phyloP scores from a whole-genome alignment of 768 basidiomycete species.

The Paxillus rubicundulus region DNA sequence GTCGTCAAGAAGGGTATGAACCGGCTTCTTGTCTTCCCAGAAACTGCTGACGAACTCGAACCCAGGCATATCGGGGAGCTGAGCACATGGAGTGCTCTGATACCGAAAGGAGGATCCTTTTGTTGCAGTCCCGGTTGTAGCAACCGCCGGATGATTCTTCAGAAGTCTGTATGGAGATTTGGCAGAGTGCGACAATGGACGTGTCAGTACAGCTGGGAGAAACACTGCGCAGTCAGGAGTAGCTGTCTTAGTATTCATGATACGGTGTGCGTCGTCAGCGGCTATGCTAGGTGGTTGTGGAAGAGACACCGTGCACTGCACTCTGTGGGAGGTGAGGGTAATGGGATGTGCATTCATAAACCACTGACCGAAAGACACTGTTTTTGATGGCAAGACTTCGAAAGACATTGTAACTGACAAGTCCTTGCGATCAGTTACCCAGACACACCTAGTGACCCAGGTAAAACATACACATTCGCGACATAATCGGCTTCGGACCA shows the following conservation, averaged over 20 bases:
- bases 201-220: constrained; percentile 39
- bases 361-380: constrained; percentile 42
- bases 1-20: constrained; percentile 46
- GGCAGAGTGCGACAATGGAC: constrained; percentile 41
- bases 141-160: constrained; percentile 37
- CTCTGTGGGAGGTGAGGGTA: constrained; percentile 31
- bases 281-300: constrained; percentile 40
- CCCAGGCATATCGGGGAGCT: constrained; percentile 43
- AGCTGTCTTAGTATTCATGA: constrained; percentile 45
- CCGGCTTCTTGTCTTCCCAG: constrained; percentile 62
- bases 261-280: constrained; percentile 31
- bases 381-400: constrained; percentile 43
- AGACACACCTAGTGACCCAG: neutral
- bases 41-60: constrained; percentile 56
- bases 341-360: neutral
- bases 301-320: constrained; percentile 47
- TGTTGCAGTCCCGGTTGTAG: constrained; percentile 36
- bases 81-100: constrained; percentile 49
- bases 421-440: neutral
- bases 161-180: constrained; percentile 49
- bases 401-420: constrained; percentile 45
- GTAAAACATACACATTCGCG: constrained; percentile 46
- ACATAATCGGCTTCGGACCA: constrained; percentile 56
- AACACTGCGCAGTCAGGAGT: constrained; percentile 52
- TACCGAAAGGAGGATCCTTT: constrained; percentile 48